Percentiles rank a stretch among this genome's conserved stretches.
Evolutionary conservation across 1,284 basidiomycete species (phyloP).

Genomic region (Hymenochaete sp.): DNA sequence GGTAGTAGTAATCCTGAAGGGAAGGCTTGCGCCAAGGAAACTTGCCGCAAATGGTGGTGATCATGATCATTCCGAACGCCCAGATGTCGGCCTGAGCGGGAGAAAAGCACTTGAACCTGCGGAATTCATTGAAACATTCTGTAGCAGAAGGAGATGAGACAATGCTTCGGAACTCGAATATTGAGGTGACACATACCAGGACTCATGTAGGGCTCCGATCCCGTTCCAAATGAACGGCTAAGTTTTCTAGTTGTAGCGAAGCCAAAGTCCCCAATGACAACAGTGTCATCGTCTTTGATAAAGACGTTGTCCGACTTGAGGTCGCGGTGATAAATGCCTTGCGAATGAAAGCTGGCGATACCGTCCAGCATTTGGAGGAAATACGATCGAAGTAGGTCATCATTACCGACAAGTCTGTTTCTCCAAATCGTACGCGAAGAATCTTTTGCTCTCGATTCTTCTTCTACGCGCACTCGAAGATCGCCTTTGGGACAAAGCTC

Average conservation of each 20-base stretch:
- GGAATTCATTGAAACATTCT: slow-evolving; percentile 92
- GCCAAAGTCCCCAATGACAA: slow-evolving; percentile 94
- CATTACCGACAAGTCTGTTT: slow-evolving; percentile 68
- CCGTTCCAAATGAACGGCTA: slow-evolving; percentile 91
- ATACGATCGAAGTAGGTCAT: slow-evolving; percentile 75
- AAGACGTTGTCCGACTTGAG: slow-evolving; percentile 98
- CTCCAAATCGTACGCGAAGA: no score
- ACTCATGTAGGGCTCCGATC: slow-evolving; percentile 95
- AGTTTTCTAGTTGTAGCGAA: slow-evolving; percentile 86
- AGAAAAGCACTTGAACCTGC: slow-evolving; percentile 68
- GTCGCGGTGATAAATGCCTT: slow-evolving; percentile 95
- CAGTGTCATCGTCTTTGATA: slow-evolving; percentile 73
- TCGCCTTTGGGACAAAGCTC: slow-evolving; percentile 83
- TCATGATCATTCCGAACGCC: slow-evolving; percentile 93
- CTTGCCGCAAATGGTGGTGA: slow-evolving; percentile 91
- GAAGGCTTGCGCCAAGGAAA: slow-evolving; percentile 99
- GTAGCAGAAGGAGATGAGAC: slow-evolving; percentile 18
- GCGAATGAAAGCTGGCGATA: slow-evolving; percentile 79
- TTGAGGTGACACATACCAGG: slow-evolving; percentile 55
- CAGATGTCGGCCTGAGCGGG: slow-evolving; percentile 92
- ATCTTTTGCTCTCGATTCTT: slow-evolving; percentile 60
- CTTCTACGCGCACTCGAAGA: slow-evolving; percentile 84
- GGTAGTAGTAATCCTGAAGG: slow-evolving; percentile 64
- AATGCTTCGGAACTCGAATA: no score
- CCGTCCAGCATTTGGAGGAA: slow-evolving; percentile 92